Percentiles rank a stretch among this genome's conserved stretches.
phyloP scores from a whole-genome alignment of 1,284 basidiomycete genomes.

The Mrakiaceae sp. region DNA sequence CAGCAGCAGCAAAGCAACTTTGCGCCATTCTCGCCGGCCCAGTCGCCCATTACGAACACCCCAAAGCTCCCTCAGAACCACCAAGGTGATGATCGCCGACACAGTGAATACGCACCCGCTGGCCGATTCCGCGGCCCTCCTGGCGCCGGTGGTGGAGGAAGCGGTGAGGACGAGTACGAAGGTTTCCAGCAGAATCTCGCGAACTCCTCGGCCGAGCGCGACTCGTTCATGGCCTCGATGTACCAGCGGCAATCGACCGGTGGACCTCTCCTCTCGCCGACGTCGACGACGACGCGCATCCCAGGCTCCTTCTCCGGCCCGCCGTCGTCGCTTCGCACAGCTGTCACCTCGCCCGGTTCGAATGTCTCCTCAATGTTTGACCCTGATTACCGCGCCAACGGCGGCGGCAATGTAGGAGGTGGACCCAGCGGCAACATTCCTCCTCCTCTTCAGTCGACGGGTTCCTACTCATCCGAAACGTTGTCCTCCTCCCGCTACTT shows the following conservation, averaged over 20 bases:
- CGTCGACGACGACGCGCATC: slow-evolving; percentile 5
- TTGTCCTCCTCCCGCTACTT: not conserved
- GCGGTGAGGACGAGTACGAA: not conserved
- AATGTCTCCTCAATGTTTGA: slow-evolving; percentile 11
- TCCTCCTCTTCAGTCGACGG: slow-evolving; percentile 4
- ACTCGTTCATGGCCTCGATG: not conserved
- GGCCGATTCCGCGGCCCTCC: slow-evolving; percentile 1
- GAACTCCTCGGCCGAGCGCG: not conserved
- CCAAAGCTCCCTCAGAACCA: not conserved
- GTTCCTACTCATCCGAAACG: slow-evolving; percentile 6
- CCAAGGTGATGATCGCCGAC: not conserved
- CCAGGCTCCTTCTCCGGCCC: slow-evolving; percentile 2
- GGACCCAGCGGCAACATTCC: no score
- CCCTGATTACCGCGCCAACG: slow-evolving; percentile 6
- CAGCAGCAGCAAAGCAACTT: not conserved
- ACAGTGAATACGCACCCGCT: not conserved
- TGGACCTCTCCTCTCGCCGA: not conserved
- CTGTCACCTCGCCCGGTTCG: slow-evolving; percentile 1
- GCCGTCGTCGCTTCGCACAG: not conserved
- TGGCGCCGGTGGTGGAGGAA: no score
- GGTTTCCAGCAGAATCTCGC: not conserved
- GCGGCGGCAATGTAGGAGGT: no score
- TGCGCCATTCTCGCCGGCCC: slow-evolving; percentile 13
- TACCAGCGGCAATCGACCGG: not conserved
- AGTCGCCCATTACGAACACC: slow-evolving; percentile 2